phyloP scores from a whole-genome alignment of 108 stramenopile genomes.

The Stephanodiscus triporus region DNA sequence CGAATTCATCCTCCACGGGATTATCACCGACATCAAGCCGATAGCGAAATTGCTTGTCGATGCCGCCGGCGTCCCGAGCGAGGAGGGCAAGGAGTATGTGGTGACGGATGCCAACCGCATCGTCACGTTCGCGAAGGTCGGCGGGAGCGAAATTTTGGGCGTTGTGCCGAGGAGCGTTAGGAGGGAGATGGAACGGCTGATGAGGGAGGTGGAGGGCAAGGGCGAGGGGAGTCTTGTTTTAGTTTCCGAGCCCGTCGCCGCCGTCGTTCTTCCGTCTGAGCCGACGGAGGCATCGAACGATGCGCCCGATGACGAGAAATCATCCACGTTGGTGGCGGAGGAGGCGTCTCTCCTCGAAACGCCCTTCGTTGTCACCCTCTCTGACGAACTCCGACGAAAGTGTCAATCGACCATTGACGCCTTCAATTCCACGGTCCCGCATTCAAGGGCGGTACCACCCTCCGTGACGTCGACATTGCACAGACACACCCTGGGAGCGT shows the following conservation, averaged over 20 bases:
- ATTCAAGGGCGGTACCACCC: conserved; percentile 32
- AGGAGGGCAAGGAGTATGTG: conserved; percentile 63
- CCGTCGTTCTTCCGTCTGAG: not conserved
- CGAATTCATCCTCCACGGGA: conserved; percentile 72
- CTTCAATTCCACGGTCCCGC: conserved; percentile 18
- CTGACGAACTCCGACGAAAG: conserved; percentile 14
- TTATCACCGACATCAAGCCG: conserved; percentile 64
- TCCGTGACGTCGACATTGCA: conserved; percentile 33
- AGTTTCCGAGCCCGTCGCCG: not conserved
- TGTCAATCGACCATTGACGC: conserved; percentile 22
- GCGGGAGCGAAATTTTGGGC: conserved; percentile 75
- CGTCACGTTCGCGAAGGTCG: conserved; percentile 80
- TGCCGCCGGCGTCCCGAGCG: conserved; percentile 59
- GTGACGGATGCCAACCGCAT: conserved; percentile 82
- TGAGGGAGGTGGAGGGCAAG: conserved; percentile 35
- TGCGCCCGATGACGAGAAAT: conserved; percentile 1
- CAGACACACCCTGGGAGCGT: conserved; percentile 73
- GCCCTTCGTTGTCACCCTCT: conserved; percentile 23
- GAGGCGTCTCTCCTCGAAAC: conserved; percentile 13
- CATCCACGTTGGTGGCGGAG: not conserved
- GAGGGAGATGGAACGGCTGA: conserved; percentile 32
- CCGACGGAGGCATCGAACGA: not conserved
- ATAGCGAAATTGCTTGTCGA: conserved; percentile 72
- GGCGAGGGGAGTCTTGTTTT: conserved; percentile 19
- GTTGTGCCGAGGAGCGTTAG: conserved; percentile 52